Evolutionary conservation across 176 grass and related monocot genomes (phyloP), one percentile per base, ranked within the genome.

Genomic region (Metroxylon sagu): DNA sequence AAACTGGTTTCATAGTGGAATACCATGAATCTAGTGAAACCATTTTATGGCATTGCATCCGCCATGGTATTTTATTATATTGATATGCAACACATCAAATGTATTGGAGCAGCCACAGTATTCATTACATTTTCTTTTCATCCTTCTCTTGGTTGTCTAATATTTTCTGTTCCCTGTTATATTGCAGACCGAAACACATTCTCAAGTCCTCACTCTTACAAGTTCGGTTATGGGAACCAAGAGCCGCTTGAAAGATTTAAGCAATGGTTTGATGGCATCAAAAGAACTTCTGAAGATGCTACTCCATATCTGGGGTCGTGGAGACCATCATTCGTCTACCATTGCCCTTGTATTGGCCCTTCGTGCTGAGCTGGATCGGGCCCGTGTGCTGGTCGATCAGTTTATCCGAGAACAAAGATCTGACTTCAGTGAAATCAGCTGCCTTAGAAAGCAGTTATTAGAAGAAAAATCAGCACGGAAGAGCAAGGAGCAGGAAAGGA

Each of bases 231-330:
- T 39, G 25, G 30, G 60, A 50, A 71, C 26, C 3, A 58, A 19
- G 29, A 66, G 43, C n/a, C 49, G 54, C 72, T 52, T 75, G 60
- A 72, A 77, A 18, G 67, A 90, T 60, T 65, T 96, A 60, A 76
- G 66, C 69, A 80, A 69, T 63, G 77, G 69, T 65, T 56, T 96
- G 25, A 50, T 55, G 4, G 69, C 92, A 26, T 90, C 81, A 64
- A 80, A 76, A 70, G 87, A 90, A 66, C 81, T 97, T 2, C 60
- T 91, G 48, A 85, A 81, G 14, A 78, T 81, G 8, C 39, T 91
- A 29, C 50, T 67, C 65, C 67, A 55, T 58, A 51, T 90, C 18
- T 57, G 67, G 66, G 72, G 72, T 1, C 52, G 57, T 30, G 74
- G 71, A 15, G 79, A 49, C n/a, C 72, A 64, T 26, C 68, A 26